A percentile compares a stretch with the other conserved stretches of the same genome.
Evolutionary conservation across 768 basidiomycete species (phyloP).

Genomic region (Russula sp.): DNA sequence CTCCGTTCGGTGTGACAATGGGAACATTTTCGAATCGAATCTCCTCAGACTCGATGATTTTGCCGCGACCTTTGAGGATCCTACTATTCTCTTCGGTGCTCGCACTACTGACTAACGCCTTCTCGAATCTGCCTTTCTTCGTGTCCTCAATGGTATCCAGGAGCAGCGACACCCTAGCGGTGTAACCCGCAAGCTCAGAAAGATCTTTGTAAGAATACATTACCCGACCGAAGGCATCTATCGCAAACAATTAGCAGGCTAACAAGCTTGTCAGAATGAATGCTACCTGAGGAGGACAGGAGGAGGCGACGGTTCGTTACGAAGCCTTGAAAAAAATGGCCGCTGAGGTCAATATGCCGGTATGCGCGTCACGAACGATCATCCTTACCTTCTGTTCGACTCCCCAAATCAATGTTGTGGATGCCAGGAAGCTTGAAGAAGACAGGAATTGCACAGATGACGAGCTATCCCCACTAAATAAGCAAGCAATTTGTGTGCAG

Average conservation of each 20-base stretch:
- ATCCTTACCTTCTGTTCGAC: slow-evolving; percentile 87
- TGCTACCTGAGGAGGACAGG: slow-evolving; percentile 73
- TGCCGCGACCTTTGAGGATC: slow-evolving; percentile 71
- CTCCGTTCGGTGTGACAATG: slow-evolving; percentile 94
- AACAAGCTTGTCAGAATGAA: not conserved
- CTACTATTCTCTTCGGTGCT: slow-evolving; percentile 65
- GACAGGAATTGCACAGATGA: slow-evolving; percentile 89
- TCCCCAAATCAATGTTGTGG: slow-evolving; percentile 63
- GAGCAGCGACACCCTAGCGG: slow-evolving; percentile 80
- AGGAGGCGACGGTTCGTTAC: slow-evolving; percentile 92
- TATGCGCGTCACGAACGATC: slow-evolving; percentile 3
- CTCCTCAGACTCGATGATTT: slow-evolving; percentile 77
- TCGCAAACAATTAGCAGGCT: slow-evolving; percentile 7
- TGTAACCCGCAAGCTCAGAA: slow-evolving; percentile 93
- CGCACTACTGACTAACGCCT: slow-evolving; percentile 75
- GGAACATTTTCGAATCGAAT: slow-evolving; percentile 92
- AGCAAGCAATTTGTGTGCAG: not conserved
- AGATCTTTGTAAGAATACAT: slow-evolving; percentile 99
- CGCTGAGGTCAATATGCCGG: not conserved
- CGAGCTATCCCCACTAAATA: slow-evolving; percentile 31
- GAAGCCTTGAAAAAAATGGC: slow-evolving; percentile 52
- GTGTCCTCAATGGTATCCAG: slow-evolving; percentile 90
- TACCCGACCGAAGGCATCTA: slow-evolving; percentile 90
- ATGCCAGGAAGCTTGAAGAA: slow-evolving; percentile 84
- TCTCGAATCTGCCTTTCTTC: slow-evolving; percentile 78